A percentile compares a stretch with the other conserved stretches of the same genome.
Evolutionary conservation across 2,329 filamentous ascomycete genomes (phyloP).

Genomic region (Emergomyces orientalis): DNA sequence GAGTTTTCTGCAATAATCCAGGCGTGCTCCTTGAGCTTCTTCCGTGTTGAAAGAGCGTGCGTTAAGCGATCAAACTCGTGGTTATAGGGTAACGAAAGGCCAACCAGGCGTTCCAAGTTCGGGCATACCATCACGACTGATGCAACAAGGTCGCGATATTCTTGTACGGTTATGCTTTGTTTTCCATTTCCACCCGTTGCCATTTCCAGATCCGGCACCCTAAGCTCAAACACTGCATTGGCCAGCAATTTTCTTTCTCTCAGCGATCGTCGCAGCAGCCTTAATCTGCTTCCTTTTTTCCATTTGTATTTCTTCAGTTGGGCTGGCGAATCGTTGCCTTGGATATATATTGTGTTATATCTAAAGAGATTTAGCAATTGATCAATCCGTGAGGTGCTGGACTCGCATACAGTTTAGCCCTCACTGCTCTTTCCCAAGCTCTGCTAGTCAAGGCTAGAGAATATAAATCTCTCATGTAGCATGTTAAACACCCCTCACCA

Average conservation of each 20-base stretch:
- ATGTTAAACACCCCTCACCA: constrained; percentile 42
- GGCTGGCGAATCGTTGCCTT: constrained; percentile 39
- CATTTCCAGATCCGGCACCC: constrained; percentile 43
- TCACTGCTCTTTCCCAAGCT: constrained; percentile 47
- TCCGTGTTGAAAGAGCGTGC: constrained; percentile 47
- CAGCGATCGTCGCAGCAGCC: constrained; percentile 46
- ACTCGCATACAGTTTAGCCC: constrained; percentile 40
- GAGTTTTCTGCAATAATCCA: constrained; percentile 46
- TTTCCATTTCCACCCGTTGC: constrained; percentile 31
- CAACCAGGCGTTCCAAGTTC: constrained; percentile 46
- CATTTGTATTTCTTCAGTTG: constrained; percentile 42
- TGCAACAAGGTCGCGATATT: constrained; percentile 44
- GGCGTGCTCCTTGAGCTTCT: constrained; percentile 45
- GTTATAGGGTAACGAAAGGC: constrained; percentile 45
- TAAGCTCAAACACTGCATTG: constrained; percentile 45
- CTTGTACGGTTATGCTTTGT: constrained; percentile 35
- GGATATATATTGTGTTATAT: constrained; percentile 42
- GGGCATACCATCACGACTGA: constrained; percentile 52
- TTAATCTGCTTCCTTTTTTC: constrained; percentile 43
- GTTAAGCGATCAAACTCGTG: constrained; percentile 47
- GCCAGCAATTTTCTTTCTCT: constrained; percentile 44
- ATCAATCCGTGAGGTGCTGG: background rate
- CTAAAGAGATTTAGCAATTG: constrained; percentile 25
- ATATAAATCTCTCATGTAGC: constrained; percentile 47
- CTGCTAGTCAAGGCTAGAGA: constrained; percentile 47